Base-by-base conservation (phyloP, 257 asterid genomes). In the Plantago elongata region DNA sequence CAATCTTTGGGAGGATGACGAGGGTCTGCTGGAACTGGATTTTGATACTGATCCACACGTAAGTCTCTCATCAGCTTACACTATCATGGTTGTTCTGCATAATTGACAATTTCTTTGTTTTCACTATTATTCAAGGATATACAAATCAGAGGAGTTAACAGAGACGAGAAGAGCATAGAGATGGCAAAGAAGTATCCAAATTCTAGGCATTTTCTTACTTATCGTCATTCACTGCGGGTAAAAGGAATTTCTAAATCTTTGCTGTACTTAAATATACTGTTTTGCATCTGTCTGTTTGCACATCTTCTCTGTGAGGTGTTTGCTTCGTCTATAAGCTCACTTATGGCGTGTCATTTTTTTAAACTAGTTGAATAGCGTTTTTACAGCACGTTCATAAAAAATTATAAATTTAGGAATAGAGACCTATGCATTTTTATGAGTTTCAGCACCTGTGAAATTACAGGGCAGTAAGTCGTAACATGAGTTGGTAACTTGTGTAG, bases 1-100 rank as follows among this genome's bases (percentile, higher is more conserved):
- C 86, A 92, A 87, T 77, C 81, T 92, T 63, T 92, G 99, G 99
- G 95, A 92, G 82, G 99, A 92, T 66, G 99, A 92, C 49, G 85
- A 89, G 78, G 97, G 97, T 51, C 75, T 72, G 15, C 69, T 86
- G 50, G 99, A 92, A 78, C 82, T 92, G 68, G 99, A 92, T 69
- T 92, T 92, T 62, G 96, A 92, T 54, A 51, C 87, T 1, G 95
- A 92, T 81, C 79, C 79, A 9, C 93, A 79, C 57, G 99, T 92
- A 80, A 60, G 83, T 50, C 51, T 17, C 59, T 59, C 4, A 63
- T 52, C 59, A 40, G 16, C 40, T 67, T 58, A 34, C 65, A 14
- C 52, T 54, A 45, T 30, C 50, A 54, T 58, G 61, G 14, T 67
- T 17, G 11, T 16, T 52, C 5, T 5, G 40, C 58, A 14, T 27